Base-by-base conservation (phyloP, 176 grass and related monocot species). In the Secale cereale region DNA sequence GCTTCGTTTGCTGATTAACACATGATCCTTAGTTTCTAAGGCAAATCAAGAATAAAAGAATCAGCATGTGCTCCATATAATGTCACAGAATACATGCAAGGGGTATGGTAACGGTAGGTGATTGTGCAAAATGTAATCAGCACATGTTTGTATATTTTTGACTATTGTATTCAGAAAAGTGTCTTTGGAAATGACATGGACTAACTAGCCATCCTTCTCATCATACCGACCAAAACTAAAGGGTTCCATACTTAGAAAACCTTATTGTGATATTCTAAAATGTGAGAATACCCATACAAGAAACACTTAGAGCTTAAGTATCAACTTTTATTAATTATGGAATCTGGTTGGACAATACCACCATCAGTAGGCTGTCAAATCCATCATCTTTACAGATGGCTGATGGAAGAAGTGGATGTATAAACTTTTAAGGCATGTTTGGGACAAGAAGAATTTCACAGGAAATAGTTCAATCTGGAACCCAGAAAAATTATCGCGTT, bases 1-100 rank as follows among this genome's bases (percentile, higher is more conserved):
- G 10, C 26, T 83, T 66, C 2, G 13, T 50, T 78, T 78, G 81
- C 78, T 82, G 32, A 79, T 39, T 57, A 78, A 83, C 57, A 69
- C 26, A 78, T 12, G 57, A 74, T 79, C 77, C 88, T 17, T 86
- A 74, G 83, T 90, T 65, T 90, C 56, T 66, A 90, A 79, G 88
- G 74, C 65, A 90, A 90, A 83, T 65, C 59, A 86, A 17, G 56
- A 82, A 82, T 82, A 78, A 72, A 90, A 82, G 6, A 86, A 78
- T 66, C 32, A 66, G 41, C 73, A 86, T 79, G 88, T 79, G 84
- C 29, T 74, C 40, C 74, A 79, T 35, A 37, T 26, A 6, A 79
- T 72, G 71, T 75, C 81, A 43, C 65, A 66, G 40, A 65, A 75
- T 76, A 36, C 59, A 9, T 32, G 64, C 41, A 19, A 23, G 48